Evolutionary conservation across 345 rosid species (phyloP).

Genomic region (Alliaria petiolata): DNA sequence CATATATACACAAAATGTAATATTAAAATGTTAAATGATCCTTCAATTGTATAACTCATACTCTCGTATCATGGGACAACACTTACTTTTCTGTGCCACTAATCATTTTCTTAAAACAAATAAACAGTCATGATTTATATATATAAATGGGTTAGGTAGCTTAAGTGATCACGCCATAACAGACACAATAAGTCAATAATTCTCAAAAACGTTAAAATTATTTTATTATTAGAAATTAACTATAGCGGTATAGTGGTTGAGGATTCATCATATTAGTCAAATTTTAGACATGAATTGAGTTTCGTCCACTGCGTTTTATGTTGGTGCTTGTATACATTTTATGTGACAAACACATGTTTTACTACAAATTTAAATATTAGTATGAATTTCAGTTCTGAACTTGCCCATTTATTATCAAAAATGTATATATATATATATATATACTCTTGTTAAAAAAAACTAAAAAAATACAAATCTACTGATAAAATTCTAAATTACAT

Average conservation of each 20-base stretch:
- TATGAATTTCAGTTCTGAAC: neutral
- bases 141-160: conserved; percentile 31
- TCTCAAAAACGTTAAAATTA: neutral
- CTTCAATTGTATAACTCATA: neutral
- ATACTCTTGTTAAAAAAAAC: too few species aligned
- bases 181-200: conserved; percentile 28
- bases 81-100: conserved; percentile 1
- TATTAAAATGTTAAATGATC: neutral
- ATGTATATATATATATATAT: too few species aligned
- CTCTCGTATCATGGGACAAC: conserved; percentile 10
- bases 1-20: neutral
- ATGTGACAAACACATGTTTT: neutral
- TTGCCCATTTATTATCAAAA: too few species aligned
- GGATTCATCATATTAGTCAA: neutral
- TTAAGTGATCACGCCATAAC: conserved; percentile 29
- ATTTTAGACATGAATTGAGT: neutral
- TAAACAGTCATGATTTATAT: conserved; percentile 1
- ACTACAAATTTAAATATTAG: neutral
- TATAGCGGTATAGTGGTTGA: neutral
- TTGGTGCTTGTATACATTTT: neutral
- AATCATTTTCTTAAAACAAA: neutral
- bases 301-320: neutral
- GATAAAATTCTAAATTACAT: too few species aligned
- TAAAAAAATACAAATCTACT: too few species aligned
- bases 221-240: neutral